Evolutionary conservation across 2,329 filamentous ascomycete genomes (phyloP).

Genomic region (Blastomyces parvus): DNA sequence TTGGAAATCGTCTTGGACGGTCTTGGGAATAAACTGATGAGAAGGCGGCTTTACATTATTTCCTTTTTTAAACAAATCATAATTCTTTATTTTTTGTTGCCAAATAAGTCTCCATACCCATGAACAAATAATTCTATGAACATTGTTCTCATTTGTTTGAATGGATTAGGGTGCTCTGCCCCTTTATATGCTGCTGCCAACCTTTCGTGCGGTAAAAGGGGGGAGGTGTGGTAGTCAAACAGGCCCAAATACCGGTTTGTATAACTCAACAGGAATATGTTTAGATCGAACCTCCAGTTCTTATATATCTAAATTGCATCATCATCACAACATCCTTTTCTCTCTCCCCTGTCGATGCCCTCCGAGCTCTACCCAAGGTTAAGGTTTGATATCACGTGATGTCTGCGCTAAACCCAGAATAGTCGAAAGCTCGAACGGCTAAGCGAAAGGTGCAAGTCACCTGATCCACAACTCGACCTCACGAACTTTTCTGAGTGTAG

Average conservation of each 20-base stretch:
- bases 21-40: neutral
- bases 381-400: conserved; percentile 2
- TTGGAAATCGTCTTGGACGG: neutral
- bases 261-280: neutral
- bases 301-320: too few species aligned
- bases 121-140: neutral
- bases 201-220: neutral
- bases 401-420: neutral
- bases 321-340: too few species aligned
- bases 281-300: too few species aligned
- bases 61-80: neutral
- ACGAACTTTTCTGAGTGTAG: neutral
- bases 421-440: neutral
- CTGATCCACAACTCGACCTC: conserved; percentile 11
- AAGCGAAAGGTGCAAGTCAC: conserved; percentile 8
- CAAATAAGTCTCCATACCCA: neutral
- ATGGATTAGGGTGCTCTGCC: neutral
- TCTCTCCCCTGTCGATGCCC: too few species aligned
- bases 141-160: neutral
- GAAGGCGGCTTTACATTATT: neutral
- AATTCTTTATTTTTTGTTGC: neutral
- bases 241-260: neutral
- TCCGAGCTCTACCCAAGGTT: neutral
- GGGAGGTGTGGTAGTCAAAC: neutral
- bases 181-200: neutral